These are phyloP conservation scores for Neonectria sp. DNA, from an alignment of 2,329 filamentous ascomycete genomes.

Conservation along the genomic window DNA sequence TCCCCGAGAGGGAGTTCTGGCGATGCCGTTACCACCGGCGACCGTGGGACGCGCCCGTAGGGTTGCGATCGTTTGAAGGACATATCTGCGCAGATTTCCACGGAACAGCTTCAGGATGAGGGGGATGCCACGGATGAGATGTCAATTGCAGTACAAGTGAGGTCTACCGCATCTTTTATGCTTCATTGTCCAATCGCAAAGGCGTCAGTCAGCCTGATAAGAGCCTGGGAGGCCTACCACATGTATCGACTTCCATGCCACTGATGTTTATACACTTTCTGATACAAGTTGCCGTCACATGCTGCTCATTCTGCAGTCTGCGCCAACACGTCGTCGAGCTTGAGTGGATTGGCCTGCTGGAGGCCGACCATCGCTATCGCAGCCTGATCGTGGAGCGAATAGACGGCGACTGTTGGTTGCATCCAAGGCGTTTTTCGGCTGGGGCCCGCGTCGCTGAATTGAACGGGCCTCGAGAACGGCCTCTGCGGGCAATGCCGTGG, in stretches of 20 bases:
- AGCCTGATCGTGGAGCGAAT: slow-evolving; percentile 37
- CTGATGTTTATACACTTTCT: slow-evolving; percentile 32
- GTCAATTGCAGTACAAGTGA: background rate
- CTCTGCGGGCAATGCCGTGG: slow-evolving; percentile 7
- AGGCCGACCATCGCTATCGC: slow-evolving; percentile 37
- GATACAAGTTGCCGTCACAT: background rate
- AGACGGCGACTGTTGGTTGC: background rate
- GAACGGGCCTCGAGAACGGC: background rate
- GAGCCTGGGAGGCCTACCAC: background rate
- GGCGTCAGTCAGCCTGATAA: background rate
- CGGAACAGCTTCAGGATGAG: background rate
- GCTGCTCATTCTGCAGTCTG: slow-evolving; percentile 12
- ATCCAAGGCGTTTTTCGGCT: background rate
- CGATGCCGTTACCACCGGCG: slow-evolving; percentile 4
- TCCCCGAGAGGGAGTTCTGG: slow-evolving; percentile 42
- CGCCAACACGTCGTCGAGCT: slow-evolving; percentile 27
- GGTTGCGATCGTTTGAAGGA: background rate
- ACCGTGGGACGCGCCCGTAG: background rate
- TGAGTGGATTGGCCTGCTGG: slow-evolving; percentile 29
- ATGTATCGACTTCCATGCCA: background rate
- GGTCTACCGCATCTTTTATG: background rate
- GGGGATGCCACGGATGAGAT: background rate
- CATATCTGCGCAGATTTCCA: background rate
- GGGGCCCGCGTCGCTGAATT: slow-evolving; percentile 7
- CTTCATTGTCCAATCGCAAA: background rate